These are phyloP conservation scores for Escovopsis weberi DNA, from an alignment of 2,329 filamentous ascomycete species.

Conservation along the genomic window DNA sequence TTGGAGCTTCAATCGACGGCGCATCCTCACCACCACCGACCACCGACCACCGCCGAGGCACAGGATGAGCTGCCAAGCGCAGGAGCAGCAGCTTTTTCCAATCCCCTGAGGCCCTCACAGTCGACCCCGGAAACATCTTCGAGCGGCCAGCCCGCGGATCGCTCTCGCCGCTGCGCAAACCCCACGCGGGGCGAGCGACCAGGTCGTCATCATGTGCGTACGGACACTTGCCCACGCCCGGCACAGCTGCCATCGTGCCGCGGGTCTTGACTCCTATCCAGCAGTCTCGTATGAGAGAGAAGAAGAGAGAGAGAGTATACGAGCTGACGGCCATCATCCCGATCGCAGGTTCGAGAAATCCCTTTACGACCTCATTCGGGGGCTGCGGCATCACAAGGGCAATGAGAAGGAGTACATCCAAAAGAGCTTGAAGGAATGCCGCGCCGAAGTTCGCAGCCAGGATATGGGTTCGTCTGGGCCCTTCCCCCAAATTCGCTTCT, in stretches of 20 bases:
- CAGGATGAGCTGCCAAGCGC: slow-evolving; percentile 4
- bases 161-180: slow-evolving; percentile 3
- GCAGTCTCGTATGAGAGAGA: background rate
- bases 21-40: too few relatives aligned
- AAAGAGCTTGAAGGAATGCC: slow-evolving; percentile 87
- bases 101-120: background rate
- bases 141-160: background rate
- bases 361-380: slow-evolving; percentile 94
- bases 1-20: background rate
- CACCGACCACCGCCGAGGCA: background rate
- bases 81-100: background rate
- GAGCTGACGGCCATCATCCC: background rate
- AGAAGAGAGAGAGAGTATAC: background rate
- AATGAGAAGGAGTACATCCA: slow-evolving; percentile 92
- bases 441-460: slow-evolving; percentile 76
- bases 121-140: background rate
- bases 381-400: slow-evolving; percentile 88
- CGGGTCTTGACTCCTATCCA: too few relatives aligned
- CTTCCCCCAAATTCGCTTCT: background rate
- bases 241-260: too few relatives aligned
- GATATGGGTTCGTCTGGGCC: slow-evolving; percentile 59
- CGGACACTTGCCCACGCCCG: background rate
- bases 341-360: slow-evolving; percentile 89
- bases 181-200: slow-evolving; percentile 7
- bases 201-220: slow-evolving; percentile 9